A percentile compares a stretch with the other conserved stretches of the same genome.
Evolutionary conservation across 1,139 yeast species (phyloP).

Genomic region (Saccharomyces hybrid): DNA sequence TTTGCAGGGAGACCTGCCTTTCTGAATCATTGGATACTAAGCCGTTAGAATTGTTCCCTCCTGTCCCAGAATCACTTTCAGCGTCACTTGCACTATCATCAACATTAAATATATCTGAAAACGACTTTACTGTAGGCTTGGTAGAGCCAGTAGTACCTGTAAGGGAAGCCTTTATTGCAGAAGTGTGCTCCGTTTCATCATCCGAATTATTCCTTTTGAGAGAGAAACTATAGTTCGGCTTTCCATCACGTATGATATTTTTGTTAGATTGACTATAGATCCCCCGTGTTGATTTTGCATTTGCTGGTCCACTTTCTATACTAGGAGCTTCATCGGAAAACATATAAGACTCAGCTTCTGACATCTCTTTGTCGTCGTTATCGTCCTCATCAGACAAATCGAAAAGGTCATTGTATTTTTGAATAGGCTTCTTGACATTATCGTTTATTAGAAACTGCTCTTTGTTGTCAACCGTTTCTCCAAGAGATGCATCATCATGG

Average conservation of each 20-base stretch:
- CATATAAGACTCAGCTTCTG: neutral
- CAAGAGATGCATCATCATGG: neutral
- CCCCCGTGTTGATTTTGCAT: neutral
- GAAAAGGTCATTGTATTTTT: slow-evolving; percentile 23
- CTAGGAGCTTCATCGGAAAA: neutral
- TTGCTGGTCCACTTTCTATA: neutral
- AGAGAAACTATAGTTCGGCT: neutral
- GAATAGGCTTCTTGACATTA: slow-evolving; percentile 6
- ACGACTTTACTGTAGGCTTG: slow-evolving; percentile 7
- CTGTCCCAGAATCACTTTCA: neutral
- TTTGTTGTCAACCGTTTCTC: neutral
- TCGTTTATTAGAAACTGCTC: neutral
- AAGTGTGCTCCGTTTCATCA: neutral
- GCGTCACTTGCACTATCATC: slow-evolving; percentile 11
- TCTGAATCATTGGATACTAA: neutral
- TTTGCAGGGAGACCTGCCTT: neutral
- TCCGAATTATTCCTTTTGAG: neutral
- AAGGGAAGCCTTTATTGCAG: neutral
- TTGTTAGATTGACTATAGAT: neutral
- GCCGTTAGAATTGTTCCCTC: neutral
- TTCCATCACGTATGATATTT: neutral
- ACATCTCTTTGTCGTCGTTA: neutral
- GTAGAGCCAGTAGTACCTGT: neutral
- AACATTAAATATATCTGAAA: slow-evolving; percentile 18
- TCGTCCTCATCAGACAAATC: slow-evolving; percentile 23